Evolutionary conservation across 2,329 filamentous ascomycete genomes (phyloP), one percentile per base, ranked within the genome.

Genomic region (Penicillium palitans): DNA sequence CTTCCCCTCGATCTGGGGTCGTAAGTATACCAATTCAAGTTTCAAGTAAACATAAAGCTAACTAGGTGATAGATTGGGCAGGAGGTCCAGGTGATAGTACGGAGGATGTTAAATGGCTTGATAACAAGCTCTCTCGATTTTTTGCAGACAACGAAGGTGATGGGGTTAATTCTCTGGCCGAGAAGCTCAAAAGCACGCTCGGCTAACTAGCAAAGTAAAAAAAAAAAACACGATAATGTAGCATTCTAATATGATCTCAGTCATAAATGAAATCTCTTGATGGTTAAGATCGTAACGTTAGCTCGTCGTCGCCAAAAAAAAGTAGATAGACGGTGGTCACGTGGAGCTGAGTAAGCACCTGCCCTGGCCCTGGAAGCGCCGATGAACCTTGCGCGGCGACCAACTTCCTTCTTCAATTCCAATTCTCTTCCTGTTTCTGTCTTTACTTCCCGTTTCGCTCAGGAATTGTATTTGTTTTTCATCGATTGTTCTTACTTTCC

Each of bases 71-170:
- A 77, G 74, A 83, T 63, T 84, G 84, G 84, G 85, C 85, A 17
- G 86, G 85, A 13, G 89, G 89, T 1, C 89, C 89, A 5, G 89
- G 89, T 0, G 81, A 87, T n/a, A 89, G 83, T 63, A 83, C 82
- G 58, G 85, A 88, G 33, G 90, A 93, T 71, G 82, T 88, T 2
- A 83, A 84, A 66, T 93, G 89, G 88, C 76, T 93, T 42, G 87
- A 92, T 68, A 78, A 84, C 29, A 83, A 83, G 62, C 69, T 90
- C 57, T 78, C 75, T 17, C 73, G 74, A 7, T 83, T 88, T 52
- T 83, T 87, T 59, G 74, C 63, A 10, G 64, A 56, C 13, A 59
- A 65, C 27, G 5, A 48, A 39, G 37, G 57, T 21, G 56, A 55
- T 24, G 29, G 25, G 4, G 45, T 61, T 25, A 9, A 37, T 24